Percentiles rank a stretch among this genome's conserved stretches.
Evolutionary conservation across 2,329 filamentous ascomycete genomes (phyloP).

Genomic region (Fusarium globosum): DNA sequence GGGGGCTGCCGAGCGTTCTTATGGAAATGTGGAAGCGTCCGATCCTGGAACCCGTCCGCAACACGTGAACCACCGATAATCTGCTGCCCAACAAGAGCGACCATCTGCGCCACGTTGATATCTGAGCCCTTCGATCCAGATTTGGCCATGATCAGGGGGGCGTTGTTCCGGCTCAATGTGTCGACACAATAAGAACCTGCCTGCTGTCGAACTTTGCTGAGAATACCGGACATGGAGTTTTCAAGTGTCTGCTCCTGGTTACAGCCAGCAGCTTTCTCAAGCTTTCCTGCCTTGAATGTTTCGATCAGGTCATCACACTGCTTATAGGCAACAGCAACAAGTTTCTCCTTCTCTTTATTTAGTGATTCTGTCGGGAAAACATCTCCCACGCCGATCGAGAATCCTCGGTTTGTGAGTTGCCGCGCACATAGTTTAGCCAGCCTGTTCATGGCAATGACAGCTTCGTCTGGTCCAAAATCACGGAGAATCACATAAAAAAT

Average conservation of each 20-base stretch:
- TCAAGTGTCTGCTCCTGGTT: slow-evolving; percentile 93
- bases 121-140: slow-evolving; percentile 97
- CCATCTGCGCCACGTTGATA: slow-evolving; percentile 99
- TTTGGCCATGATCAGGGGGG: slow-evolving; percentile 95
- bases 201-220: slow-evolving; percentile 90
- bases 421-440: slow-evolving; percentile 90
- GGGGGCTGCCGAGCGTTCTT: slow-evolving; percentile 93
- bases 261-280: slow-evolving; percentile 89
- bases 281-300: slow-evolving; percentile 80
- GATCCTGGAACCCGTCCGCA: slow-evolving; percentile 94
- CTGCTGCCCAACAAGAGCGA: slow-evolving; percentile 95
- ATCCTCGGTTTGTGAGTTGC: slow-evolving; percentile 88
- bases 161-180: slow-evolving; percentile 90
- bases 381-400: slow-evolving; percentile 95
- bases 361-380: slow-evolving; percentile 85
- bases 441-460: slow-evolving; percentile 92
- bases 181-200: slow-evolving; percentile 92
- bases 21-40: slow-evolving; percentile 92
- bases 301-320: slow-evolving; percentile 87
- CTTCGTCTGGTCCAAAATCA: slow-evolving; percentile 91
- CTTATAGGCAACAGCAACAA: slow-evolving; percentile 82
- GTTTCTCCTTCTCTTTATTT: slow-evolving; percentile 75
- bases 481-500: slow-evolving; percentile 96
- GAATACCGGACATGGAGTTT: slow-evolving; percentile 87
- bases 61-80: slow-evolving; percentile 96